Base-by-base conservation (phyloP, 1,284 basidiomycete genomes). In the Cutaneotrichosporon dermatis region DNA sequence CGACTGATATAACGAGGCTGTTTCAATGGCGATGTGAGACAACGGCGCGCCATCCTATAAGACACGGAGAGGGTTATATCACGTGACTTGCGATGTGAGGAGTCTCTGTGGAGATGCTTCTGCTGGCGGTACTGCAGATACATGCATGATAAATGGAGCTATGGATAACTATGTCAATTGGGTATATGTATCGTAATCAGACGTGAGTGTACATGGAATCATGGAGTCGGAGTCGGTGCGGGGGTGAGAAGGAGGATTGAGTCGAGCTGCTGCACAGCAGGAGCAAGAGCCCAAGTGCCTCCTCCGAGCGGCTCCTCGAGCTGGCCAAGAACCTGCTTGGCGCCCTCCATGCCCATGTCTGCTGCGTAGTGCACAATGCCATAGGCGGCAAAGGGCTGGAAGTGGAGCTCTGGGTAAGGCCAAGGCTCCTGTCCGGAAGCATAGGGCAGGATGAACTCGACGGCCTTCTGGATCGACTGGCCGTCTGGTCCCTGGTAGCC, bases 191-290 rank as follows among this genome's bases (percentile, higher is more conserved):
- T 25, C 25, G 25, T 25, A 25, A 25, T 25, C 25, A 25, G 25
- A 25, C 25, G 25, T 25, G 25, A 25, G 25, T 25, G 25, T 25
- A 25, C 25, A 25, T 25, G 25, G 25, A 25, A 25, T 25, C 25
- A 25, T 25, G 25, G 25, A 25, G 25, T 25, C 25, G 25, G 25
- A 25, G 25, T 25, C 25, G 25, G 25, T 25, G 25, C 25, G 25
- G 25, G 25, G 25, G 25, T 25, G 25, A 25, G 25, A 25, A 25
- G 25, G 25, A 61, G 46, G 16, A 57, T 57, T 36, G 52, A 54
- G 55, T 61, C 60, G 52, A 61, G 55, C 55, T 61, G 60, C 60
- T 57, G 48, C 4, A 35, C 33, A 1, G 55, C 60, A 3, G 60
- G 55, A 1, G 15, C 39, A 42, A 61, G 60, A n/a, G 39, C 34